Evolutionary conservation across 768 basidiomycete species (phyloP), one percentile per base, ranked within the genome.

Genomic region (Suillus hirtellus): DNA sequence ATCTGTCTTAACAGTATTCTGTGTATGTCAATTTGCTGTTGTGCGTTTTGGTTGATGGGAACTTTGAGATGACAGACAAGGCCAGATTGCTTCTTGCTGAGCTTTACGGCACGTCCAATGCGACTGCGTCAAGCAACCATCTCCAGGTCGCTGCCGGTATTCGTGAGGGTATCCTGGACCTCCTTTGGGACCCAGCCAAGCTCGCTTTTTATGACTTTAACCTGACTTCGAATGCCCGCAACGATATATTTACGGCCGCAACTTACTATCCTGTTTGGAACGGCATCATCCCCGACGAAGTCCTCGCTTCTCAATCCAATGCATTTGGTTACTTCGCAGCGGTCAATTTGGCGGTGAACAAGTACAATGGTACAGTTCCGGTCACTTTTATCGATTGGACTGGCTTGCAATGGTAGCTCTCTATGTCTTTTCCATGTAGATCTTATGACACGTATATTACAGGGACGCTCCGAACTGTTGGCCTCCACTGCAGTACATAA

Each of bases 191-290:
- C 71, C 67, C 86, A 0, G 75, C 79, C 9, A 92, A 90, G 79
- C 79, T 93, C n/a, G 89, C 89, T 0, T 96, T 96, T 76, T 96
- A 96, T 69, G 95, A 96, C 75, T 97, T 90, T 77, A 93, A 94
- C 73, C 74, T 89, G 46, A 88, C 85, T 8, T 82, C 87, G 2
- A 86, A 88, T 58, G 71, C 83, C 15, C 86, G 89, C 60, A 88
- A 86, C 69, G 75, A 68, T 55, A 71, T 93, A 37, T 95, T 89
- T 78, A 86, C 86, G n/a, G 81, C 78, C 2, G 95, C 92, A 1
- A 86, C 84, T 1, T 95, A 87, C 78, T 94, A 93, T 73, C 92
- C 95, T 0, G 79, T 89, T 56, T 97, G 95, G 96, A 88, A 83
- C 59, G 90, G 87, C 19, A 95, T 98, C 69, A 79, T 94, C 54